These are phyloP conservation scores for Brettanomyces naardenensis DNA, from an alignment of 805 yeast genomes.

Conservation along the genomic window DNA sequence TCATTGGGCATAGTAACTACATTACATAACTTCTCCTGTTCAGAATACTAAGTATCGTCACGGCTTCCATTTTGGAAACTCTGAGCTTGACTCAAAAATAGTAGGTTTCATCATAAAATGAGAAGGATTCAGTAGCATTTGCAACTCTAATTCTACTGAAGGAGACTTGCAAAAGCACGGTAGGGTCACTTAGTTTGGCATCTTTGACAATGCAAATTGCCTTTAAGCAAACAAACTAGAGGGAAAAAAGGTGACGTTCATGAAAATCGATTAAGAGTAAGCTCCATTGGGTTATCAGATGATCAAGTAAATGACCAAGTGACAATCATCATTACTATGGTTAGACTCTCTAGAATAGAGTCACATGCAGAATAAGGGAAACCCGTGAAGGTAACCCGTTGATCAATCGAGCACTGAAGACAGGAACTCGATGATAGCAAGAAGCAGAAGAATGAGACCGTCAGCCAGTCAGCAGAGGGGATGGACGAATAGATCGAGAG, in stretches of 20 bases:
- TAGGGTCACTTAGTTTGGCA: conserved; percentile 9
- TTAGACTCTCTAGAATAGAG: conserved; percentile 2
- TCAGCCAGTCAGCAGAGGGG: too few species aligned
- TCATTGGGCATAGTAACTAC: conserved; percentile 19
- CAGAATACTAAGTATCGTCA: conserved; percentile 11
- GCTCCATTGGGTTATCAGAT: conserved; percentile 22
- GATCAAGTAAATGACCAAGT: neutral
- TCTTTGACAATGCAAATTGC: conserved; percentile 13
- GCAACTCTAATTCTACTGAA: conserved; percentile 1
- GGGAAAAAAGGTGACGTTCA: conserved; percentile 9
- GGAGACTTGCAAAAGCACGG: too few species aligned
- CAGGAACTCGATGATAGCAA: neutral
- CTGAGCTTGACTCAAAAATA: conserved; percentile 19
- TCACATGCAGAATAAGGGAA: conserved; percentile 13
- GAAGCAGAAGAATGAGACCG: too few species aligned
- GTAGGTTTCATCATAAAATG: conserved; percentile 7
- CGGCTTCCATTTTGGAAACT: conserved; percentile 13
- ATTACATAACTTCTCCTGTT: neutral
- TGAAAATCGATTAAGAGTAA: conserved; percentile 14
- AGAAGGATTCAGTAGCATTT: neutral
- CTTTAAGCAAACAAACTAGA: conserved; percentile 8
- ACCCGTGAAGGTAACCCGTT: neutral
- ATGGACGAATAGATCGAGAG: too few species aligned
- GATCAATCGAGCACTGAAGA: neutral
- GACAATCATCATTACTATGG: conserved; percentile 20